phyloP scores from a whole-genome alignment of 306 rosid genomes.

The apple (Malus domestica) region DNA sequence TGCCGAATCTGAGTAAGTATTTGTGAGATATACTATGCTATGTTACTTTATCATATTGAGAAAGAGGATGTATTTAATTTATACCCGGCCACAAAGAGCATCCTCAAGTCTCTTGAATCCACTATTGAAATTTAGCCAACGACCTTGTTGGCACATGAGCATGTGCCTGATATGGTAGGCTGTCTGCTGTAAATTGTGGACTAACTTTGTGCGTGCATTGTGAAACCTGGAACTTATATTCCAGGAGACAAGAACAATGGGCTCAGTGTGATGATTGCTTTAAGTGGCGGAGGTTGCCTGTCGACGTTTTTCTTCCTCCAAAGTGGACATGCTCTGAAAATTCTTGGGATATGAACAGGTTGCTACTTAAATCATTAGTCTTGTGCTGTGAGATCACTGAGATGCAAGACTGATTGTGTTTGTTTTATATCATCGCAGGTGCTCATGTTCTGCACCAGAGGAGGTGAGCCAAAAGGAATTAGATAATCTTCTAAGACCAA shows the following conservation, averaged over 20 bases:
- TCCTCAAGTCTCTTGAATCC: neutral
- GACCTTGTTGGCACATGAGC: neutral
- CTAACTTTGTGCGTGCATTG: constrained; percentile 4
- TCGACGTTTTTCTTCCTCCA: constrained; percentile 84
- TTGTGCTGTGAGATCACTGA: constrained; percentile 7
- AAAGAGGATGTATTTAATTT: neutral
- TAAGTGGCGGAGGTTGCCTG: constrained; percentile 89
- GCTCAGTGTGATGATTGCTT: constrained; percentile 91
- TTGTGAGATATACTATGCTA: neutral
- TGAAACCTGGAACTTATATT: constrained; percentile 5
- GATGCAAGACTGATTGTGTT: constrained; percentile 17
- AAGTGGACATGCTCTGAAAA: constrained; percentile 87
- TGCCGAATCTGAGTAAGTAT: constrained; percentile 62
- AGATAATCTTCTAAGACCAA: constrained; percentile 59
- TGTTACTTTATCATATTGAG: neutral
- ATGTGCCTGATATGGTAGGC: neutral
- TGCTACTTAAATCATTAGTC: constrained; percentile 13
- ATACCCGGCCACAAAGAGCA: neutral
- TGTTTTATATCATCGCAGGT: constrained; percentile 29
- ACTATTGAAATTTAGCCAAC: neutral
- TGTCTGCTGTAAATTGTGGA: neutral
- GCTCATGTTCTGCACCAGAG: constrained; percentile 61
- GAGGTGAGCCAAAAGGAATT: constrained; percentile 61
- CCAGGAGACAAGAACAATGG: constrained; percentile 86
- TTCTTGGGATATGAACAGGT: constrained; percentile 86